These are phyloP conservation scores for Suhomyces vadensis DNA, from an alignment of 805 yeast genomes.

Conservation along the genomic window DNA sequence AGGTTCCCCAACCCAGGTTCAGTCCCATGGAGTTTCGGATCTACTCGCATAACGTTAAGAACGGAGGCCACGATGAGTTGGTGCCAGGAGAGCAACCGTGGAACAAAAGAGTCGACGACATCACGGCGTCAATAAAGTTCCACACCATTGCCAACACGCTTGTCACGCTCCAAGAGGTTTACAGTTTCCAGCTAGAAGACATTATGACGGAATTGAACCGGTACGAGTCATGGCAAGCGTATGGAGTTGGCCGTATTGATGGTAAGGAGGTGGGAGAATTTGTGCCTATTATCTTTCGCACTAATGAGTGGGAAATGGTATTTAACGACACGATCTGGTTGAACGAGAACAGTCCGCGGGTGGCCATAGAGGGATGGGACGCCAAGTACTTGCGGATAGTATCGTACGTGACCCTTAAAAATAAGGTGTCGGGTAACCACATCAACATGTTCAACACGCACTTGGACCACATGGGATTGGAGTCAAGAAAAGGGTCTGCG, in stretches of 20 bases:
- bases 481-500: slow-evolving; percentile 15
- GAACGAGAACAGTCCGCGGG: slow-evolving; percentile 13
- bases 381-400: slow-evolving; percentile 20
- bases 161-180: slow-evolving; percentile 20
- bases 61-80: slow-evolving; percentile 25
- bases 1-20: slow-evolving; percentile 8
- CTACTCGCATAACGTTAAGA: slow-evolving; percentile 39
- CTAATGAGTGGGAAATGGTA: slow-evolving; percentile 17
- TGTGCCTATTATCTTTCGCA: slow-evolving; percentile 19
- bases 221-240: slow-evolving; percentile 16
- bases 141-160: slow-evolving; percentile 21
- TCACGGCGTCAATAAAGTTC: slow-evolving; percentile 18
- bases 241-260: slow-evolving; percentile 19
- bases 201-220: slow-evolving; percentile 16
- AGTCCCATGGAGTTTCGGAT: slow-evolving; percentile 27
- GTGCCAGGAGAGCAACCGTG: slow-evolving; percentile 30
- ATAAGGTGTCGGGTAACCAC: slow-evolving; percentile 12
- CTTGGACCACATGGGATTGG: slow-evolving; percentile 19
- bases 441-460: slow-evolving; percentile 22
- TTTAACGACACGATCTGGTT: slow-evolving; percentile 21
- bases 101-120: slow-evolving; percentile 20
- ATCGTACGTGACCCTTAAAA: slow-evolving; percentile 19
- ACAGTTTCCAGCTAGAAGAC: slow-evolving; percentile 18
- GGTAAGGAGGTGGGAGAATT: slow-evolving; percentile 19
- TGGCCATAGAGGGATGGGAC: slow-evolving; percentile 19